A percentile compares a stretch with the other conserved stretches of the same genome.
phyloP scores from a whole-genome alignment of 2,329 filamentous ascomycete genomes.

The Fusarium chlamydosporum region DNA sequence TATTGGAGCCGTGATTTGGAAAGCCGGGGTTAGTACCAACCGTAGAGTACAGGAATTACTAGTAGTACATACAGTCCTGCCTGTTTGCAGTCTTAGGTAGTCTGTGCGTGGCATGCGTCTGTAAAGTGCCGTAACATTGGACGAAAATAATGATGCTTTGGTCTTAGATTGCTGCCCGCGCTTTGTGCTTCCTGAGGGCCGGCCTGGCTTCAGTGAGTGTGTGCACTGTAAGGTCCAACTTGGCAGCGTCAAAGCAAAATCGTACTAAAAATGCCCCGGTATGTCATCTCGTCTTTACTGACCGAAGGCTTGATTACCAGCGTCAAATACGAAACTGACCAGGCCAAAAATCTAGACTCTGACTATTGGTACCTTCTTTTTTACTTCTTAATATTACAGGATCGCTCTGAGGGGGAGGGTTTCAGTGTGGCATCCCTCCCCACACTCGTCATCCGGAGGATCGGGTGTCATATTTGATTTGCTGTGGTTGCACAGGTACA shows the following conservation, averaged over 20 bases:
- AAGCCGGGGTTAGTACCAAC: constrained; percentile 11
- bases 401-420: constrained; percentile 23
- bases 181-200: constrained; percentile 11
- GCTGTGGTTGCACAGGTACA: neutral
- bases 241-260: constrained; percentile 13
- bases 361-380: constrained; percentile 2
- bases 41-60: neutral
- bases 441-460: constrained; percentile 30
- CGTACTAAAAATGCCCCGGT: constrained; percentile 8
- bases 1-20: constrained; percentile 36
- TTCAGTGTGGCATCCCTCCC: constrained; percentile 42
- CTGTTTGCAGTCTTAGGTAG: constrained; percentile 2
- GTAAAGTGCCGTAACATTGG: constrained; percentile 13
- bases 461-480: constrained; percentile 21
- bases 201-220: neutral
- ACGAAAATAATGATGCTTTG: constrained; percentile 5
- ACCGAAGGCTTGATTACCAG: constrained; percentile 10
- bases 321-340: constrained; percentile 30
- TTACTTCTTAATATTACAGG: constrained; percentile 35
- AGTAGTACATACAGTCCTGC: neutral
- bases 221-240: neutral
- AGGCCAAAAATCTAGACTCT: constrained; percentile 6
- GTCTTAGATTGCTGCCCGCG: constrained; percentile 13
- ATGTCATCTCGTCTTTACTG: constrained; percentile 42
- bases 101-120: constrained; percentile 25